Base-by-base conservation (phyloP, 2,329 filamentous ascomycete species). In the Dactylellina sp. region DNA sequence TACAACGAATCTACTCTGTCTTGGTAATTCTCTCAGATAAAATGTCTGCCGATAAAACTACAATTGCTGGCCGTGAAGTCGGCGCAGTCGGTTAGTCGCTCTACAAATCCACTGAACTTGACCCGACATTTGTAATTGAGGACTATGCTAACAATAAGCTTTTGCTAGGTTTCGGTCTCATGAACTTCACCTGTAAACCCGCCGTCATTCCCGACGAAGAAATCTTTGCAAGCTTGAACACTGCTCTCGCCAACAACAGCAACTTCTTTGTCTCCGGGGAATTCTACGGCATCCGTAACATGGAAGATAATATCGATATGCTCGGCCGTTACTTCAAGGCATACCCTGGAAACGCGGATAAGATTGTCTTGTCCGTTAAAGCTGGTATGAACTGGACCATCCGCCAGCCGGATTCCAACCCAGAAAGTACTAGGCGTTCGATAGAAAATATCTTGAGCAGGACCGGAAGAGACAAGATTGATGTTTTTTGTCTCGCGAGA, bases 251-350 rank as follows among this genome's bases (percentile, higher is more conserved):
- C n/a, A 77, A 80, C 0, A 83, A 83, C 42, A 81, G 82, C 53
- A 83, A 83, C 65, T 81, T 84, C 77, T 90, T 88, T 87, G 89
- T 89, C 76, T 87, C 83, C 40, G 88, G 84, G 75, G 87, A 89
- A 78, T 85, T 90, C 78, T 91, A 91, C 80, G 88, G 89, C 35
- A 81, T 83, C 0, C 84, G 79, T 0, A 82, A 86, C 16, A 83
- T 83, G 78, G 88, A 89, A 81, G 87, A 84, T 0, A 72, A 72
- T 42, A 79, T 89, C 77, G 84, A 85, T 24, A 80, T 90, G 9
- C 80, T 90, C 35, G 84, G 86, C 70, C 82, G 83, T 22, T 91
- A 90, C 81, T 89, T 90, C 78, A 83, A 83, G 37, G 84, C 85
- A 65, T 85, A 89, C 78, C 88, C 1, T 1, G 85, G 88, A 71